Conservation (phyloP, 2,329 filamentous ascomycete species). For the Beauveria varroae region DNA sequence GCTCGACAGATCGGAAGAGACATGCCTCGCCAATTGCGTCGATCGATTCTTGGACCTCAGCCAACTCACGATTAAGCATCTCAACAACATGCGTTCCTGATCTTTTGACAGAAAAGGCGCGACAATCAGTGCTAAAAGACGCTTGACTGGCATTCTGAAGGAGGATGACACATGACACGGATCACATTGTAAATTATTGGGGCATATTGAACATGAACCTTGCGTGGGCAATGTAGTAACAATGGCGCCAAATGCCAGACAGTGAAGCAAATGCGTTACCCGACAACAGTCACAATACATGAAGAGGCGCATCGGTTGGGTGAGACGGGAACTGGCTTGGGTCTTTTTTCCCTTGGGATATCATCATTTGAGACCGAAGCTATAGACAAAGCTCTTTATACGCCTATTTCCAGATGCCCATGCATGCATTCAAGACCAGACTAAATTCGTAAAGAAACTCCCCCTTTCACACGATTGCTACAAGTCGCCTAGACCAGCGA, state of each 20-base stretch:
- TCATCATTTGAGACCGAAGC: constrained; percentile 22
- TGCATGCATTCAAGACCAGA: constrained; percentile 28
- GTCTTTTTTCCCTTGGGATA: constrained; percentile 20
- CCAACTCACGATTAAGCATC: constrained; percentile 73
- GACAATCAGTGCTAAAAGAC: neutral
- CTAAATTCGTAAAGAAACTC: constrained; percentile 27
- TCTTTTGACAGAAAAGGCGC: neutral
- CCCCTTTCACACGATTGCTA: constrained; percentile 14
- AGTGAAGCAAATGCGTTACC: neutral
- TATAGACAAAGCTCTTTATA: constrained; percentile 10
- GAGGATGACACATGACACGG: too few relatives aligned
- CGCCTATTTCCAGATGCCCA: constrained; percentile 7
- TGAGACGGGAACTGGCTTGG: constrained; percentile 18
- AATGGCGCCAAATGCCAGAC: neutral
- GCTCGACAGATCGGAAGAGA: constrained; percentile 71
- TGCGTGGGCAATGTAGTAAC: neutral
- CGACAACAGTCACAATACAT: neutral
- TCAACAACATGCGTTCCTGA: constrained; percentile 52
- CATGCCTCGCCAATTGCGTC: constrained; percentile 86
- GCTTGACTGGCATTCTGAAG: neutral
- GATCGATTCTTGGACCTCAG: constrained; percentile 90
- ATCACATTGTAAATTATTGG: neutral
- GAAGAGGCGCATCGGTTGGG: neutral
- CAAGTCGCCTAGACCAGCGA: constrained; percentile 72
- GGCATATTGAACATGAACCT: neutral